Evolutionary conservation across 2,329 filamentous ascomycete genomes (phyloP).

Genomic region (Claviceps sp.): DNA sequence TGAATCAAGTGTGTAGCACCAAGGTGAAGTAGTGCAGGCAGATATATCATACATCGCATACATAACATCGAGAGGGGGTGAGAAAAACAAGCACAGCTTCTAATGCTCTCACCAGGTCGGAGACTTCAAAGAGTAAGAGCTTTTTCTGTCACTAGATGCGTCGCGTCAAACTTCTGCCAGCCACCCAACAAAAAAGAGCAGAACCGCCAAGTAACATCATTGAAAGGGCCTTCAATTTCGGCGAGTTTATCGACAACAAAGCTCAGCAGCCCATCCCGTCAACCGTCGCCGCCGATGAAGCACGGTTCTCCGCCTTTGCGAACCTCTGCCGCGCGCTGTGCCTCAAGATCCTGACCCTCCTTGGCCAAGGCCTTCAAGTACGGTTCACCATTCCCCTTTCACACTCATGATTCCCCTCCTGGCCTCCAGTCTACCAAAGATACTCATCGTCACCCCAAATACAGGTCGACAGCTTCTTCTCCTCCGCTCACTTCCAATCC

Average conservation of each 20-base stretch:
- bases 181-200: neutral
- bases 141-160: too few relatives aligned
- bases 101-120: constrained; percentile 40
- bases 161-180: too few relatives aligned
- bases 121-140: constrained; percentile 70
- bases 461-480: constrained; percentile 40
- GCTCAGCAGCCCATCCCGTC: constrained; percentile 65
- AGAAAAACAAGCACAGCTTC: neutral
- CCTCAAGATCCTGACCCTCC: constrained; percentile 57
- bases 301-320: constrained; percentile 53
- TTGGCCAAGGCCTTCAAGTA: constrained; percentile 65
- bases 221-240: constrained; percentile 78
- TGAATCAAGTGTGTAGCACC: too few relatives aligned
- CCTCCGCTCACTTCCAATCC: constrained; percentile 31
- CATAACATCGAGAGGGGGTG: too few relatives aligned
- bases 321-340: constrained; percentile 60
- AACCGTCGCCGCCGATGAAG: constrained; percentile 44
- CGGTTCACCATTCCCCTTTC: constrained; percentile 5
- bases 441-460: neutral
- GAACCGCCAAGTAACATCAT: neutral
- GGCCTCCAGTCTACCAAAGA: too few relatives aligned
- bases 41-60: too few relatives aligned
- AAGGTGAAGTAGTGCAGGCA: too few relatives aligned
- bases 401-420: too few relatives aligned
- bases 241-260: constrained; percentile 55